Percentiles rank a stretch among this genome's conserved stretches.
Conservation (phyloP, 148 eudicot genomes). For the Amaranthus palmeri region DNA sequence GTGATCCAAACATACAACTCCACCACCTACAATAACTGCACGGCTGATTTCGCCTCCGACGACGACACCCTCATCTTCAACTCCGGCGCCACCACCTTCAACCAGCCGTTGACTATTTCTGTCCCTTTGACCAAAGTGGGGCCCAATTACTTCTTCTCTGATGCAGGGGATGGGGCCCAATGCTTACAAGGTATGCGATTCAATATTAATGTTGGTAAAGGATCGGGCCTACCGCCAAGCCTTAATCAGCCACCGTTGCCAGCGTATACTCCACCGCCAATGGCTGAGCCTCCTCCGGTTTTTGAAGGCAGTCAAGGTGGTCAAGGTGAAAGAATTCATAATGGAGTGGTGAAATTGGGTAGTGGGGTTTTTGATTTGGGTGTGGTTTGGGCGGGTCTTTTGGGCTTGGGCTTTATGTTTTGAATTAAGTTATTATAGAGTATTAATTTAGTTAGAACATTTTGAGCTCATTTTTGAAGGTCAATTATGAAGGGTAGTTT, state of each 20-base stretch:
- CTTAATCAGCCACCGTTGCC: constrained; percentile 90
- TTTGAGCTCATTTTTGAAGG: no score
- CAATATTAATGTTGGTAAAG: constrained; percentile 45
- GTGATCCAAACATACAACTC: constrained; percentile 69
- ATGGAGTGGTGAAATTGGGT: constrained; percentile 1
- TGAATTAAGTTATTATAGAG: not conserved
- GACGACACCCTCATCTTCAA: constrained; percentile 43
- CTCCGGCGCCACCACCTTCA: constrained; percentile 33
- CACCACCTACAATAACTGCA: constrained; percentile 57
- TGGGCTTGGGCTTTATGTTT: constrained; percentile 5
- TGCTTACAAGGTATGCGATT: constrained; percentile 63
- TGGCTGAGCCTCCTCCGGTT: constrained; percentile 44
- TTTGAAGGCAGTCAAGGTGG: constrained; percentile 31
- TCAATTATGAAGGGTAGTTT: no score
- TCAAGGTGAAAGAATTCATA: constrained; percentile 27
- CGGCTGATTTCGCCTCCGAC: constrained; percentile 37
- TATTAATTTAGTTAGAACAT: no score
- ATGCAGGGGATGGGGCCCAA: constrained; percentile 49
- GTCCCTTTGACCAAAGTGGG: constrained; percentile 54
- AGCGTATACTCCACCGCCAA: constrained; percentile 50
- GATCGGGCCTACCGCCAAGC: constrained; percentile 76
- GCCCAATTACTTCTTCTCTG: constrained; percentile 75
- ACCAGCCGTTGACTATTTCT: constrained; percentile 24
- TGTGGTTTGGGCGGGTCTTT: constrained; percentile 10
- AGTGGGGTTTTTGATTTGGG: constrained; percentile 11